These are phyloP conservation scores for Talaromyces sp. DNA, from an alignment of 2,329 filamentous ascomycete species.

Conservation along the genomic window DNA sequence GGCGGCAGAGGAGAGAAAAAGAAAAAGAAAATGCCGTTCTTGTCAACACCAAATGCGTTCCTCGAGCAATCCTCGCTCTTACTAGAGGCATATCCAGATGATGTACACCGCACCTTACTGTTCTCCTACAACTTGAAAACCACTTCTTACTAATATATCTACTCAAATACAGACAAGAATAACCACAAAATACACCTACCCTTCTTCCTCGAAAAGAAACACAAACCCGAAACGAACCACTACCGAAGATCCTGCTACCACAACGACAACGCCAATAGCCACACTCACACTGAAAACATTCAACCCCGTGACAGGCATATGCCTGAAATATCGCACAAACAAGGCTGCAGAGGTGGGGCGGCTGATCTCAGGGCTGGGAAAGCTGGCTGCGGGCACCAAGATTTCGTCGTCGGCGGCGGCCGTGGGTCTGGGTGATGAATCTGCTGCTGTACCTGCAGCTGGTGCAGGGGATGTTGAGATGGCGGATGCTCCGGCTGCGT, in stretches of 20 bases:
- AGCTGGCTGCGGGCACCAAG: conserved; percentile 62
- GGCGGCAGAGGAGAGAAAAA: not conserved
- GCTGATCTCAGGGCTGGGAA: conserved; percentile 70
- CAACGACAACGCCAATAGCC: conserved; percentile 42
- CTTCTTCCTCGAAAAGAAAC: conserved; percentile 17
- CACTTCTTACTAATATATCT: conserved; percentile 1
- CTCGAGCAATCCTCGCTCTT: conserved; percentile 81
- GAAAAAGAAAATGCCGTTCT: conserved; percentile 63
- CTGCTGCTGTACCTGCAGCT: conserved; percentile 22
- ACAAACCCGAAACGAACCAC: conserved; percentile 1
- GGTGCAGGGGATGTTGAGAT: conserved; percentile 37
- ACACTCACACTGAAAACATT: conserved; percentile 82
- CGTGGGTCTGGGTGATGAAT: conserved; percentile 62
- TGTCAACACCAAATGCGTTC: conserved; percentile 82
- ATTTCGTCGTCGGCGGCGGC: conserved; percentile 59
- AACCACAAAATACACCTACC: conserved; percentile 84
- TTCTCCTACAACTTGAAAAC: not conserved
- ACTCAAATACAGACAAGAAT: conserved; percentile 65
- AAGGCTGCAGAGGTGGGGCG: conserved; percentile 87
- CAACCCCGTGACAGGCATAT: conserved; percentile 73
- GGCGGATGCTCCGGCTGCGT: conserved; percentile 23
- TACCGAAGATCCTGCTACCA: not conserved
- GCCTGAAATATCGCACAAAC: conserved; percentile 84
- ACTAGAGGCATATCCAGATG: conserved; percentile 76
- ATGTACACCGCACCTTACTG: conserved; percentile 50